Conservation (phyloP, 768 basidiomycete genomes). For the Hirschioporus abietinus region DNA sequence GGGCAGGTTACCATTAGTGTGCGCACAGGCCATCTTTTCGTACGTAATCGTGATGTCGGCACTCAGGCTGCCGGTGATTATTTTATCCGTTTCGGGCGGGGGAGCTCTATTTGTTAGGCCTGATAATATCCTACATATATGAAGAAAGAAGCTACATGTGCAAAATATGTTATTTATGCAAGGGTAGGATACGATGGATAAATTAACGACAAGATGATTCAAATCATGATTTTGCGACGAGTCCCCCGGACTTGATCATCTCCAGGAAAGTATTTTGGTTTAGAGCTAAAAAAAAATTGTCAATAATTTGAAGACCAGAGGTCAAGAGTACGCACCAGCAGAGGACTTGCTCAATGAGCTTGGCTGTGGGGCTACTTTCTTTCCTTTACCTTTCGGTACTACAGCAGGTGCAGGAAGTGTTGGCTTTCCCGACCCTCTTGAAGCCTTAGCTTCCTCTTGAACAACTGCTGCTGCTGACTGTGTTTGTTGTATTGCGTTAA, state of each 20-base stretch:
- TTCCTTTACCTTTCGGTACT: slow-evolving; percentile 39
- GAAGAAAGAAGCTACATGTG: no score
- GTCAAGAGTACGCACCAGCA: slow-evolving; percentile 2
- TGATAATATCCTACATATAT: no score
- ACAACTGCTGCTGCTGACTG: slow-evolving; percentile 51
- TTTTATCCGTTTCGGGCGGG: no score
- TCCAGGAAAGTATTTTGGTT: slow-evolving; percentile 76
- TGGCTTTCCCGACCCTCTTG: slow-evolving; percentile 69
- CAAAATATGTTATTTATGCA: neutral
- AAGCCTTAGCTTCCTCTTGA: slow-evolving; percentile 52
- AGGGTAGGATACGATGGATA: neutral
- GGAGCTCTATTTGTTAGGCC: no score
- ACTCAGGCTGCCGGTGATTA: no score
- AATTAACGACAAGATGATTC: neutral
- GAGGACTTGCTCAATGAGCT: slow-evolving; percentile 39
- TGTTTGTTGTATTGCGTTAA: slow-evolving; percentile 82
- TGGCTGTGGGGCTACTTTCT: slow-evolving; percentile 48
- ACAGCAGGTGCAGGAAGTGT: slow-evolving; percentile 61
- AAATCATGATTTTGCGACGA: slow-evolving; percentile 60
- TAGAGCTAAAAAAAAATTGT: slow-evolving; percentile 40
- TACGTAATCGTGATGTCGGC: neutral
- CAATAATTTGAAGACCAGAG: slow-evolving; percentile 8
- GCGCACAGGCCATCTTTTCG: neutral
- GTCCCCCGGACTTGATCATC: slow-evolving; percentile 74
- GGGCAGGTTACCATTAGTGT: neutral